Percentiles rank a stretch among this genome's conserved stretches.
phyloP scores from a whole-genome alignment of 495 filamentous ascomycete genomes.

The Lichenothelia convexa region DNA sequence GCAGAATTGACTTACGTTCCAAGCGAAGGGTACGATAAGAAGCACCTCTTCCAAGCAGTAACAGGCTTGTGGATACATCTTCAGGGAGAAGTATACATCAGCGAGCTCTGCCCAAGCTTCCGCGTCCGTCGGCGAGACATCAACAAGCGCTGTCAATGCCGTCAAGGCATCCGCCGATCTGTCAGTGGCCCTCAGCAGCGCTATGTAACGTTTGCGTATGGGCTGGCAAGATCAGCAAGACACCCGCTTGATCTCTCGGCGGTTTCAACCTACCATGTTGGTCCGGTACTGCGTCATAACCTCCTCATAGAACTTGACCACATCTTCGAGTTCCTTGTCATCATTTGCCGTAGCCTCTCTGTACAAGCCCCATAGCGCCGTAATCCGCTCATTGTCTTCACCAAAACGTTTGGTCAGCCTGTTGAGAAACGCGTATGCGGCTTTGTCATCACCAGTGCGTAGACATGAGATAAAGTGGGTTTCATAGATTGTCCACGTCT shows the following conservation, averaged over 20 bases:
- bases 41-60: conserved; percentile 84
- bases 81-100: conserved; percentile 63
- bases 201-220: conserved; percentile 69
- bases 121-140: conserved; percentile 72
- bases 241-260: background rate
- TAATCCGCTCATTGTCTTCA: conserved; percentile 58
- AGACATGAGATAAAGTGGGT: conserved; percentile 70
- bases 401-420: conserved; percentile 66
- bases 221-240: conserved; percentile 32
- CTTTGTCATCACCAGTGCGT: conserved; percentile 64
- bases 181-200: conserved; percentile 55
- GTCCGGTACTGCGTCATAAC: conserved; percentile 55
- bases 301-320: conserved; percentile 59
- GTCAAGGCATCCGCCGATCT: conserved; percentile 52
- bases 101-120: conserved; percentile 90
- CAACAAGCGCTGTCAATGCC: conserved; percentile 53
- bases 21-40: conserved; percentile 76
- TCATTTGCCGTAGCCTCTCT: conserved; percentile 66
- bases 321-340: conserved; percentile 38
- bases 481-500: conserved; percentile 68
- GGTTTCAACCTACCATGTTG: conserved; percentile 45
- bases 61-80: conserved; percentile 60
- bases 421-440: conserved; percentile 56
- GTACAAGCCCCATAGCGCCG: conserved; percentile 65
- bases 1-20: conserved; percentile 49